These are phyloP conservation scores for Epichloe baconii DNA, from an alignment of 2,329 filamentous ascomycete genomes.

Conservation along the genomic window DNA sequence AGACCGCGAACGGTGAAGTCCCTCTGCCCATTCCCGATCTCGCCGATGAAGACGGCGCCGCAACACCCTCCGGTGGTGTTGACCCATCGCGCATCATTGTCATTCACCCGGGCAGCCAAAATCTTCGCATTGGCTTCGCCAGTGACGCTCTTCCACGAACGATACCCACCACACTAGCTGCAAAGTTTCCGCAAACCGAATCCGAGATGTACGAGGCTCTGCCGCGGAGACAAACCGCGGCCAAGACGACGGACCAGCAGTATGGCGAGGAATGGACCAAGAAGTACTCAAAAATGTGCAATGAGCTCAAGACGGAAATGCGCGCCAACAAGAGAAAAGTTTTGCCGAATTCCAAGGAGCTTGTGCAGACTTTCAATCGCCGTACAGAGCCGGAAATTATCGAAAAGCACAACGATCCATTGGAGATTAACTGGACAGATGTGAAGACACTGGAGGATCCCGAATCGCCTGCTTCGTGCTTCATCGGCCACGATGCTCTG, in stretches of 20 bases:
- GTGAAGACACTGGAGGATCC: constrained; percentile 53
- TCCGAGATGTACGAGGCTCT: constrained; percentile 70
- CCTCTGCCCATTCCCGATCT: constrained; percentile 48
- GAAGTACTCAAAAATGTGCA: constrained; percentile 69
- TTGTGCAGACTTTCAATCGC: constrained; percentile 89
- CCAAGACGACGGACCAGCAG: constrained; percentile 56
- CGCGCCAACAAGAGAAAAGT: constrained; percentile 88
- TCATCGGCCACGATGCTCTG: constrained; percentile 70
- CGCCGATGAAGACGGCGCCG: constrained; percentile 41
- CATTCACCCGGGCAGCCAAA: constrained; percentile 91
- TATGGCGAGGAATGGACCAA: constrained; percentile 74
- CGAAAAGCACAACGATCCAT: constrained; percentile 84
- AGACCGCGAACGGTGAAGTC: constrained; percentile 55
- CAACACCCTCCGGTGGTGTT: constrained; percentile 43
- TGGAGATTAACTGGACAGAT: constrained; percentile 93
- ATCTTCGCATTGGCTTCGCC: constrained; percentile 85
- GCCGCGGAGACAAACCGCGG: constrained; percentile 55
- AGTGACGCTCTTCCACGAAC: constrained; percentile 91
- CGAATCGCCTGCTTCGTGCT: constrained; percentile 46
- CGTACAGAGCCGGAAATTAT: constrained; percentile 75
- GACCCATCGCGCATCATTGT: constrained; percentile 86
- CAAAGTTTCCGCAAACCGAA: constrained; percentile 65
- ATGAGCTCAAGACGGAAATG: constrained; percentile 82
- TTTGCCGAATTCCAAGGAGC: constrained; percentile 90
- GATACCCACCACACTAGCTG: constrained; percentile 83